Base-by-base conservation (phyloP, 306 rosid species). In the Ceratonia siliqua region DNA sequence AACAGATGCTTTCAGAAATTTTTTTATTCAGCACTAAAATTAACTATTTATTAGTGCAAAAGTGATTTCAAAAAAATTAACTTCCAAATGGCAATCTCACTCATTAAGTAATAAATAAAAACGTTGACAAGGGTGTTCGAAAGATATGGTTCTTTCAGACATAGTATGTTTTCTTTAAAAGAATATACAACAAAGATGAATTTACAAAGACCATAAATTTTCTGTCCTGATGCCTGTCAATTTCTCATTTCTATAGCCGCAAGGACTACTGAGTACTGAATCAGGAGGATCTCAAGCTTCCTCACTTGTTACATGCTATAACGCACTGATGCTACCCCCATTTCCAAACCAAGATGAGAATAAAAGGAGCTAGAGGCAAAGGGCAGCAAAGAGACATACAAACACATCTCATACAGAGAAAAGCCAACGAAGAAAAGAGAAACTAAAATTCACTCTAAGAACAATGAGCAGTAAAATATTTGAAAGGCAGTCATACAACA, bases 241-340 rank as follows among this genome's bases (percentile, higher is more conserved):
- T 35, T 8, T 48, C 48, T 41, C 58, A 24, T 56, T 35, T 48
- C 32, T 45, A 33, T 21, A 50, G 25, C 65, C 43, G 22, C 24
- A 66, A 28, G 78, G n/a, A 17, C 54, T 15, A 8, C 39, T 13
- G 41, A 68, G 45, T 15, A 8, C 39, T 13, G 41, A 68, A 30
- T 61, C 81, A 79, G n/a, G n/a, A n/a, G 50, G 53, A 15, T 46
- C 41, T 30, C 48, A 22, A 62, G 64, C 33, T 61, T 70, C 52
- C 43, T 76, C 49, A 39, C 82, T 3, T n/a, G 53, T 48, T 14
- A 73, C 9, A 35, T 28, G 54, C 20, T 39, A 28, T 28, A 28
- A 28, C 4, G 56, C 13, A 45, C n/a, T n/a, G n/a, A n/a, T n/a
- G n/a, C n/a, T n/a, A n/a, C n/a, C n/a, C n/a, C n/a, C 35, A 48